Base-by-base conservation (phyloP, 805 yeast genomes). In the Candida maris region DNA sequence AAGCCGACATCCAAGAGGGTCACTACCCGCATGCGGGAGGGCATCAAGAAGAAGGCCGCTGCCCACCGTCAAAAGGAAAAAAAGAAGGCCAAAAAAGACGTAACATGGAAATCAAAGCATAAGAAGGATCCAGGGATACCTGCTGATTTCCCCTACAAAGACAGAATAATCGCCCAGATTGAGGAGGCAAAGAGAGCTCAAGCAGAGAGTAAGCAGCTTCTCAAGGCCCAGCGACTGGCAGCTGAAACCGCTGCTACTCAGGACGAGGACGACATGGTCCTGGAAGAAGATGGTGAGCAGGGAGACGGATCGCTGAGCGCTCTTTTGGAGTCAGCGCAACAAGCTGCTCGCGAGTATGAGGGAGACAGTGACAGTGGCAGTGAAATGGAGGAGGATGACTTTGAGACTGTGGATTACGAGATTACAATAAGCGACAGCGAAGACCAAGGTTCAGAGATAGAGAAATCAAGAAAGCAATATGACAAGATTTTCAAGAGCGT, bases 61-160 rank as follows among this genome's bases (percentile, higher is more conserved):
- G 96, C 97, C 6, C 91, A 89, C 52, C 75, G 82, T 46, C 79
- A 94, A 64, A 93, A 93, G 59, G 83, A 85, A 59, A 75, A 72
- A 52, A 93, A 93, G 66, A 48, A 60, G 18, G 75, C 95, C 14
- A 93, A 93, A 73, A 88, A 77, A 57, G 97, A 91, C 61, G 78
- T 77, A 4, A 93, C 97, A 12, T 93, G 98, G 98, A 87, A 77
- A 59, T 85, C 96, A 13, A 79, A 80, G 54, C 64, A 66, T 39
- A 78, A 77, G 54, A 91, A 86, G 64, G 97, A 89, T 60, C 89
- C 91, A 8, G 97, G 97, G 47, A 91, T 93, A 51, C 98, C 98
- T 38, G 70, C 95, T 35, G 79, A 81, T 52, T 93, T 88, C 73
- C 98, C 98, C 22, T 93, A 88, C 68, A 93, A 91, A 62, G 94